Conservation (phyloP, 805 yeast species). For the Helenozyma rhizophorensis region DNA sequence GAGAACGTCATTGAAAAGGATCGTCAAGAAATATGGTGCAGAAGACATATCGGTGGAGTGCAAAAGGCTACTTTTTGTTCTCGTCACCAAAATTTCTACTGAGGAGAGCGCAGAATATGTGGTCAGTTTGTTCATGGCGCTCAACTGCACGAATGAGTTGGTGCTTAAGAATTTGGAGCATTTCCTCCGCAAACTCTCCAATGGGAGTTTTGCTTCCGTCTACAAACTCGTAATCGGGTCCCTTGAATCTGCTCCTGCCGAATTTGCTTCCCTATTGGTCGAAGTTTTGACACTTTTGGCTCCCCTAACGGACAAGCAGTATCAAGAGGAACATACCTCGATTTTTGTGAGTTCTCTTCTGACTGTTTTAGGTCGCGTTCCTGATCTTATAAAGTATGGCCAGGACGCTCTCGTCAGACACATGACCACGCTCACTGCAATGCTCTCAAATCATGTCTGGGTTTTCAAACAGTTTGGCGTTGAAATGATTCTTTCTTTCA, state of each 20-base stretch:
- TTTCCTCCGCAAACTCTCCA: slow-evolving; percentile 3
- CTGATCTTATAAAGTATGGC: slow-evolving; percentile 3
- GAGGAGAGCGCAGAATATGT: slow-evolving; percentile 5
- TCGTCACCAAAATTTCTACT: slow-evolving; percentile 5
- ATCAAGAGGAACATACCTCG: slow-evolving; percentile 4
- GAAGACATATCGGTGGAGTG: slow-evolving; percentile 1
- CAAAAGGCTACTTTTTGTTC: slow-evolving; percentile 5
- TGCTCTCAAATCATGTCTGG: slow-evolving; percentile 52
- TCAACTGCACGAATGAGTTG: slow-evolving; percentile 1
- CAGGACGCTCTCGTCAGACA: slow-evolving; percentile 8
- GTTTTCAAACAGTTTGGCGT: slow-evolving; percentile 60
- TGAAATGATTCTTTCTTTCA: slow-evolving; percentile 43
- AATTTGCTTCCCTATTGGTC: slow-evolving; percentile 10
- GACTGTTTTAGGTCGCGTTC: slow-evolving; percentile 14
- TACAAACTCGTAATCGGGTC: slow-evolving; percentile 17
- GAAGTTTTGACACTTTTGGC: slow-evolving; percentile 19
- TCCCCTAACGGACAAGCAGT: slow-evolving; percentile 11
- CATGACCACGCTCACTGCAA: slow-evolving; percentile 27
- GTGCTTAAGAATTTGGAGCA: slow-evolving; percentile 1
- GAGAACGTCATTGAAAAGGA: neutral
- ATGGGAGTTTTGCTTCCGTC: slow-evolving; percentile 6
- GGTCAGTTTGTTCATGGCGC: slow-evolving; percentile 12
- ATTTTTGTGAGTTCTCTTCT: slow-evolving; percentile 26
- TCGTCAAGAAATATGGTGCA: slow-evolving; percentile 7
- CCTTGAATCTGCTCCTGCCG: slow-evolving; percentile 9